Evolutionary conservation across 805 yeast genomes (phyloP).

Genomic region (Pichia pseudocactophila): DNA sequence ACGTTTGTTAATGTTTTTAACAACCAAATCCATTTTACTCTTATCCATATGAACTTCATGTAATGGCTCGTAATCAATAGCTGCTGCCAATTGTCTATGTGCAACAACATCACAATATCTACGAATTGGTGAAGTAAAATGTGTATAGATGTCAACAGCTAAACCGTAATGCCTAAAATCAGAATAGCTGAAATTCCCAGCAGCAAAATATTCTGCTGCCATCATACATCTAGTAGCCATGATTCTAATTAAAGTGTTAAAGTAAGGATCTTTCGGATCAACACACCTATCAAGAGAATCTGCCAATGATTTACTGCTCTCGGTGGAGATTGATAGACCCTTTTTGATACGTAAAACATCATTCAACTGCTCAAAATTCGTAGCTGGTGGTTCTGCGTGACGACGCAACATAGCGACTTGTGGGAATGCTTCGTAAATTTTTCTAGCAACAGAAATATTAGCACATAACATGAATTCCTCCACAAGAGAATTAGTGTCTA

Average conservation of each 20-base stretch:
- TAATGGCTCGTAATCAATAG: slow-evolving; percentile 85
- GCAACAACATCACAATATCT: slow-evolving; percentile 97
- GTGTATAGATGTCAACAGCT: slow-evolving; percentile 96
- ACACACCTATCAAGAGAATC: slow-evolving; percentile 85
- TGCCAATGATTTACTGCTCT: slow-evolving; percentile 84
- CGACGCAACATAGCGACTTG: slow-evolving; percentile 98
- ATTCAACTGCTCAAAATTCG: slow-evolving; percentile 82
- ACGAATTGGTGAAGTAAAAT: slow-evolving; percentile 96
- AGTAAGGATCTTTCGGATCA: slow-evolving; percentile 78
- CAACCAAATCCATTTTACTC: slow-evolving; percentile 78
- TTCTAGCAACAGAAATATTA: slow-evolving; percentile 89
- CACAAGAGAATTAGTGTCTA: slow-evolving; percentile 90
- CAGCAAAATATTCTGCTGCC: slow-evolving; percentile 95
- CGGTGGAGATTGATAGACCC: slow-evolving; percentile 65
- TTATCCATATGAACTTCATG: slow-evolving; percentile 81
- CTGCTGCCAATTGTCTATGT: slow-evolving; percentile 96
- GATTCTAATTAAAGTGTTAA: slow-evolving; percentile 87
- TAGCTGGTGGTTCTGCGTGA: slow-evolving; percentile 94
- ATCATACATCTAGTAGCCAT: slow-evolving; percentile 99
- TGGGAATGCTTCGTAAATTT: slow-evolving; percentile 86
- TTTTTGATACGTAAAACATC: slow-evolving; percentile 82
- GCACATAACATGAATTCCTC: slow-evolving; percentile 98
- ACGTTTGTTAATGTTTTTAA: slow-evolving; percentile 81
- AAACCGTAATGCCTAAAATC: slow-evolving; percentile 95
- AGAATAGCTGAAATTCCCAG: slow-evolving; percentile 82